Percentiles rank a stretch among this genome's conserved stretches.
Conservation (phyloP, 371 early-diverging fungal genomes). For the Actinomortierella wolfii region DNA sequence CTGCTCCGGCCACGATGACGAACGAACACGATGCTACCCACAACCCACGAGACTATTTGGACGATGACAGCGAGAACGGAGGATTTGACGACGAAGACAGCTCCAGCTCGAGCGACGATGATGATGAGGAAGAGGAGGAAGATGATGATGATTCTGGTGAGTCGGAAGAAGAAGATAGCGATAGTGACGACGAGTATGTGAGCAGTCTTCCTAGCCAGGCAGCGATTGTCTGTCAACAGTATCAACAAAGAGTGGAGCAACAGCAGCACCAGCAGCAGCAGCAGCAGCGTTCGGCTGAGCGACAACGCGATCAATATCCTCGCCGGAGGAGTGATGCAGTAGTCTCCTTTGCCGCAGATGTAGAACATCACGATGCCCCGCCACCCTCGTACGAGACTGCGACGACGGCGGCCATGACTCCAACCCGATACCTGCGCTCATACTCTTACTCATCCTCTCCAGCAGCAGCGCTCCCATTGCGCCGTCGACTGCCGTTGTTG, state of each 20-base stretch:
- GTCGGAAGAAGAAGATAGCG: constrained; percentile 2
- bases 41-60: no score
- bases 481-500: no score
- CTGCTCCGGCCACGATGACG: no score
- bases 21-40: no score
- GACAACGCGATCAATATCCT: background rate
- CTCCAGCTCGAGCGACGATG: background rate
- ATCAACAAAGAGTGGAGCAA: background rate
- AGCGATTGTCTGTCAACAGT: background rate
- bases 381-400: constrained; percentile 33
- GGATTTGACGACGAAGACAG: no score
- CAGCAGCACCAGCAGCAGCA: background rate
- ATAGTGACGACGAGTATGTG: constrained; percentile 7
- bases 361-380: constrained; percentile 31
- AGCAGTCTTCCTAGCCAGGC: background rate
- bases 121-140: background rate
- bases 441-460: constrained; percentile 1
- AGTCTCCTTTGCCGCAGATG: constrained; percentile 22
- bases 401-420: background rate
- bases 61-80: no score
- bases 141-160: background rate
- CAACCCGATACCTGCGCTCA: background rate
- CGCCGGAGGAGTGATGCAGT: constrained; percentile 9
- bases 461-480: no score
- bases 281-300: background rate